Conservation (phyloP, 2,329 filamentous ascomycete genomes). For the Raffaelea deltoideospora region DNA sequence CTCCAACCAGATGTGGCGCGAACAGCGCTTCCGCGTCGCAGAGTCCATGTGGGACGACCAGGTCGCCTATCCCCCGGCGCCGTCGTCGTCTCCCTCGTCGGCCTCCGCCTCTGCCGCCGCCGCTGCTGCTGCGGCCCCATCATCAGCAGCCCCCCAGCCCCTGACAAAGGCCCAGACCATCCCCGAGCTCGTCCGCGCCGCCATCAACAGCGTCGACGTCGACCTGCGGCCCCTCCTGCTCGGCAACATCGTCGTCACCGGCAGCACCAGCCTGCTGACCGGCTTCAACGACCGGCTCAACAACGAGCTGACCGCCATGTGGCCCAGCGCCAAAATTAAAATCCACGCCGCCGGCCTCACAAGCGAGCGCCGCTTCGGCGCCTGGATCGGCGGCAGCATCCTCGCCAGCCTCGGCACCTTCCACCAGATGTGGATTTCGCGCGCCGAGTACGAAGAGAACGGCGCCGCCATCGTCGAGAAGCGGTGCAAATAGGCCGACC, state of each 20-base stretch:
- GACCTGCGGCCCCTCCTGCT: conserved; percentile 75
- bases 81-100: conserved; percentile 16
- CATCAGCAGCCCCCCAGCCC: conserved; percentile 3
- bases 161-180: conserved; percentile 63
- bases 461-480: conserved; percentile 85
- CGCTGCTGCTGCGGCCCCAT: not conserved
- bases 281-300: conserved; percentile 87
- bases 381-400: conserved; percentile 95
- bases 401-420: conserved; percentile 90
- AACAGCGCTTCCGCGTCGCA: conserved; percentile 70
- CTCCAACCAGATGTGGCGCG: conserved; percentile 86
- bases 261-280: conserved; percentile 72
- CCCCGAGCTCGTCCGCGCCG: conserved; percentile 63
- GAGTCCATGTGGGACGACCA: conserved; percentile 87
- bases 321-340: conserved; percentile 74
- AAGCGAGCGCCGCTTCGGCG: conserved; percentile 74
- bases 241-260: conserved; percentile 83
- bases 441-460: conserved; percentile 96
- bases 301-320: conserved; percentile 65
- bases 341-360: conserved; percentile 76
- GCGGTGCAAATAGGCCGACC: conserved; percentile 58
- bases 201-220: conserved; percentile 69
- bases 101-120: conserved; percentile 5
- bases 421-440: conserved; percentile 98
- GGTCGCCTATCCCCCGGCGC: conserved; percentile 42